Percentiles rank a stretch among this genome's conserved stretches.
Evolutionary conservation across 257 asterid species (phyloP).

Genomic region (Petunia secreta): DNA sequence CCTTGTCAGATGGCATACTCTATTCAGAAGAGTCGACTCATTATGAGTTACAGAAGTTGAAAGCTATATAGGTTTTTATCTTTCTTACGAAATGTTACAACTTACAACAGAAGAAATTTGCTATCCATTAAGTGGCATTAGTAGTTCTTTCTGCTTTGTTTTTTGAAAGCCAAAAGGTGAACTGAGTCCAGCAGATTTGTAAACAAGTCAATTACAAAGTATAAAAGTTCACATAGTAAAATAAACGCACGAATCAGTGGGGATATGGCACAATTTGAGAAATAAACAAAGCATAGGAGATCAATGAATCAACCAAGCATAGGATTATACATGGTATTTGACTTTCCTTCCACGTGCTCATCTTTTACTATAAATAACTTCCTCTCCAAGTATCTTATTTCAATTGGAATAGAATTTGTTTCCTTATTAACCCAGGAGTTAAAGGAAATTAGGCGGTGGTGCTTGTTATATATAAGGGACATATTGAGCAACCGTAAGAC

Average conservation of each 20-base stretch:
- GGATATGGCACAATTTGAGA: background rate
- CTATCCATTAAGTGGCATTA: background rate
- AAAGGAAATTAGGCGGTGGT: no score
- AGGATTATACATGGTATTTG: no score
- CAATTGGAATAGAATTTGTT: no score
- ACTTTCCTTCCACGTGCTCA: no score
- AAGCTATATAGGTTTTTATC: constrained; percentile 41
- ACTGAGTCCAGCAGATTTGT: background rate
- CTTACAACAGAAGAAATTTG: constrained; percentile 2
- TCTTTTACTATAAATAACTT: no score
- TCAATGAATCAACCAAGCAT: background rate
- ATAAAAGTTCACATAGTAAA: background rate
- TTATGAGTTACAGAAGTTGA: constrained; percentile 50
- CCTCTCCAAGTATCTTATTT: no score
- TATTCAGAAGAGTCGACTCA: constrained; percentile 53
- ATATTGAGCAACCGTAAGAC: no score
- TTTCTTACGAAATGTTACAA: background rate
- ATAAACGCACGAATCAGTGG: background rate
- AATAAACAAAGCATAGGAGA: background rate
- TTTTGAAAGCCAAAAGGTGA: background rate
- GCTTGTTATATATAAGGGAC: no score
- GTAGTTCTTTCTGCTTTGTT: background rate
- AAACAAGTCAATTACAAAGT: background rate
- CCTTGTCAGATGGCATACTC: constrained; percentile 59
- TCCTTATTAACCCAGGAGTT: no score